Percentiles rank a stretch among this genome's conserved stretches.
Evolutionary conservation across 1,139 yeast genomes (phyloP).

Genomic region (Yamadazyma spencermartinsiae): DNA sequence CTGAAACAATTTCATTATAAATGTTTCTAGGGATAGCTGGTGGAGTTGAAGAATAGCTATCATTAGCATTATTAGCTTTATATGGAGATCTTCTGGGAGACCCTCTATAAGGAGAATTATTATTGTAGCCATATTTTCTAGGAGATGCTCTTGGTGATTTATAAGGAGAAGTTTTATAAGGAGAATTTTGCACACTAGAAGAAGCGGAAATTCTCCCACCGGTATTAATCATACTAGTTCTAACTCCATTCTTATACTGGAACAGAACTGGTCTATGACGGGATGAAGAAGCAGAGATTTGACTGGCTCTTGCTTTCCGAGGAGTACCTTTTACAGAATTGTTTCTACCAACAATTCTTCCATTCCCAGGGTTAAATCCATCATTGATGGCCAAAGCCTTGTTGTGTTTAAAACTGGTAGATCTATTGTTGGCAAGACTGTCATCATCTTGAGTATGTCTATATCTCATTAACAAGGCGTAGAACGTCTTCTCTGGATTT

Average conservation of each 20-base stretch:
- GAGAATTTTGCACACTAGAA: conserved; percentile 38
- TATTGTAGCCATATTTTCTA: conserved; percentile 14
- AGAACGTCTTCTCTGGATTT: conserved; percentile 74
- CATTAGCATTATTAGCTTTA: conserved; percentile 13
- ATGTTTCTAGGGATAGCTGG: conserved; percentile 48
- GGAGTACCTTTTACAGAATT: conserved; percentile 29
- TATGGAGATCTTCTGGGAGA: conserved; percentile 25
- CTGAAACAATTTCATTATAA: conserved; percentile 47
- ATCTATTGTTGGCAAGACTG: conserved; percentile 3
- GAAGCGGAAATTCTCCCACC: conserved; percentile 29
- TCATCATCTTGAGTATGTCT: conserved; percentile 46
- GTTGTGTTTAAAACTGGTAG: conserved; percentile 15
- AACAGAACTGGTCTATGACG: conserved; percentile 59
- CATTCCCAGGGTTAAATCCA: conserved; percentile 23
- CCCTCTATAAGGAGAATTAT: conserved; percentile 21
- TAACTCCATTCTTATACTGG: conserved; percentile 33
- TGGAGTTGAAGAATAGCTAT: conserved; percentile 14
- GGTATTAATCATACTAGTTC: conserved; percentile 24
- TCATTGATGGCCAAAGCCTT: conserved; percentile 9
- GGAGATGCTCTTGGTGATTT: conserved; percentile 27
- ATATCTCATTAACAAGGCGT: conserved; percentile 61
- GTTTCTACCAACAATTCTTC: conserved; percentile 18
- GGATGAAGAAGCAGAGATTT: conserved; percentile 54
- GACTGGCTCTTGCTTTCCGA: conserved; percentile 44
- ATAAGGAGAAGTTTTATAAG: conserved; percentile 23